Base-by-base conservation (phyloP, 129 eudicot species). In the Tagetes erecta region DNA sequence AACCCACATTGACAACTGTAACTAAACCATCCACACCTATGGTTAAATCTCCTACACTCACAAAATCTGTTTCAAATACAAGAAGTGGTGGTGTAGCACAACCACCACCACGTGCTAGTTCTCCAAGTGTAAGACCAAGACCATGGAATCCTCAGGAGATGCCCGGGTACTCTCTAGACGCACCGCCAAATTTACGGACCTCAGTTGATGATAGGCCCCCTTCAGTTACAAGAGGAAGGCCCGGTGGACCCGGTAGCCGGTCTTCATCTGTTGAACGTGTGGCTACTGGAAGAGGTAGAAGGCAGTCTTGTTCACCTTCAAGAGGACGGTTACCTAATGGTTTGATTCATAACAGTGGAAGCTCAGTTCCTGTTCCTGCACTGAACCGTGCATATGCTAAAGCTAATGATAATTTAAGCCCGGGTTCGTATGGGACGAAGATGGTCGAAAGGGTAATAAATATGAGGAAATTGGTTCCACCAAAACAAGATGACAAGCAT, bases 71-170 rank as follows among this genome's bases (percentile, higher is more conserved):
- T 10, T 53, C 86, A 11, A 71, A 80, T 64, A 64, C 87, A 49
- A 76, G 79, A 72, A 88, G 78, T 66, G 76, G 84, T 71, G 72
- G 79, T 0, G 68, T 84, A 68, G 77, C 75, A 1, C 56, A 77
- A 31, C 60, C 78, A 53, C 80, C 84, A n/a, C 78, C 87, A 46
- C 96, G 91, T 55, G 80, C 91, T 46, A 85, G 80, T 76, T 94
- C 98, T 60, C 97, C 96, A 0, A 81, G 86, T 2, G 92, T 79
- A 44, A 86, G 86, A 84, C 91, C 96, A 41, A 80, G 88, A 79
- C 89, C 91, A 36, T 90, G 96, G 98, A 90, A 94, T 58, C 98
- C 98, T 49, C 88, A 96, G 8, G 98, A 94, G 47, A 94, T 94
- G 97, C 98, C 98, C 1, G 98, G 98, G 11, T 90, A 84, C 71